Evolutionary conservation across 257 asterid genomes (phyloP), one percentile per base, ranked within the genome.

Genomic region (Nicotiana sylvestris): DNA sequence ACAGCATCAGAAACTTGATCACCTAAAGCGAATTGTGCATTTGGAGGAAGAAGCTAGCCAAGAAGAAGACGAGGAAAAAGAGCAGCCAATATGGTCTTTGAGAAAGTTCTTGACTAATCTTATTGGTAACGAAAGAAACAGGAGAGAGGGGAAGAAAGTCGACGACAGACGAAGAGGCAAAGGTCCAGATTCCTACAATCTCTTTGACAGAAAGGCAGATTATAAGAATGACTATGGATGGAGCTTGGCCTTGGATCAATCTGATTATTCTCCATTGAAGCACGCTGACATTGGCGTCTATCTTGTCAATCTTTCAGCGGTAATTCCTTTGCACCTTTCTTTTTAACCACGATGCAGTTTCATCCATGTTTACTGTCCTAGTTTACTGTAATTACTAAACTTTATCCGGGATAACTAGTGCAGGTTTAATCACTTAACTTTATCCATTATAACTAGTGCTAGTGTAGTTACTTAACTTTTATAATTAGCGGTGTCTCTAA

Each of bases 271-370:
- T 17, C 95, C 97, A 58, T 96, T 96, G 17, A 49, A 61, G 13
- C 86, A 88, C 4, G 86, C 92, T 0, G 91, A 91, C 80, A 30
- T 90, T 3, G 93, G 97, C 12, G 78, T 93, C 74, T 96, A 88
- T 65, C 91, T 93, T 0, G 98, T 94, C 87, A 90, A 92, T 83
- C 97, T 96, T 57, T 86, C 94, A 0, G 97, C 97, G 86, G 99
- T 92, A 91, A 81, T 11, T 81, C 25, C 12, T 13, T 58, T 7
- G 1, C 83, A 9, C 29, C 29, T 2, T 25, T 15, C 77, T 79
- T 57, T 15, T 39, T 1, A 39, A 21, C 12, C 49, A 11, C 12
- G 37, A 46, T 43, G 58, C 21, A 21, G 21, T 43, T 39, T 70
- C 33, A 25, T 70, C n/a, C 35, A 70, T 43, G 21, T 43, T 0